Evolutionary conservation across 2,329 filamentous ascomycete genomes (phyloP).

Genomic region (Trichoderma citrinoviride): DNA sequence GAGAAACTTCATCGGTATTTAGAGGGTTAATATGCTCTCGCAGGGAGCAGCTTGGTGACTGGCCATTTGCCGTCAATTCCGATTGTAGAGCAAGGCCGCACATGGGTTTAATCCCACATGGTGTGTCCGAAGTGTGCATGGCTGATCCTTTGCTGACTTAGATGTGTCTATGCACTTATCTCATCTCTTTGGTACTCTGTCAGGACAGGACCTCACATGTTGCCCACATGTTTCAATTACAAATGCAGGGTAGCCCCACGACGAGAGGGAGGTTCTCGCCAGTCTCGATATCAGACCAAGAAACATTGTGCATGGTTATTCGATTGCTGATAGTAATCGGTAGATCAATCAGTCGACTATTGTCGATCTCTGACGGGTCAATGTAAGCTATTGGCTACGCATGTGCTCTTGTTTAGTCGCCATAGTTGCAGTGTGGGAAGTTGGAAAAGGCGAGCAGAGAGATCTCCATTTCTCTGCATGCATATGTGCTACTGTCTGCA

Average conservation of each 20-base stretch:
- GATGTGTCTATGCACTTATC: background rate
- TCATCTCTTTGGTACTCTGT: background rate
- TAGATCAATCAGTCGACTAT: too few relatives aligned
- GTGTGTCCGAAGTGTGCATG: too few relatives aligned
- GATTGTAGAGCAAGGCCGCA: background rate
- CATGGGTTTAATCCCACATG: rapidly evolving
- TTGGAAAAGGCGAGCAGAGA: too few relatives aligned
- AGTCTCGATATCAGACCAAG: background rate
- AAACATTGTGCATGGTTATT: too few relatives aligned
- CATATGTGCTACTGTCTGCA: background rate
- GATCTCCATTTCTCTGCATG: background rate
- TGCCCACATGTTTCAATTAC: background rate
- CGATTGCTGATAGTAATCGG: too few relatives aligned
- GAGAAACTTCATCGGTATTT: background rate
- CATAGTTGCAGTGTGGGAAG: too few relatives aligned
- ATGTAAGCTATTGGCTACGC: too few relatives aligned
- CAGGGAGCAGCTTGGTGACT: background rate
- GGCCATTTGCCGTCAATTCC: background rate
- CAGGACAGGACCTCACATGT: background rate
- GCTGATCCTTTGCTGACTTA: background rate
- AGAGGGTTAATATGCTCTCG: background rate
- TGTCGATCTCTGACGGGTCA: too few relatives aligned
- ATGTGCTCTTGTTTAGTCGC: too few relatives aligned
- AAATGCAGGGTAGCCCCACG: background rate
- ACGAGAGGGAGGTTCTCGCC: too few relatives aligned